A percentile compares a stretch with the other conserved stretches of the same genome.
phyloP scores from a whole-genome alignment of 2,329 filamentous ascomycete species.

The Cladosporium halotolerans region DNA sequence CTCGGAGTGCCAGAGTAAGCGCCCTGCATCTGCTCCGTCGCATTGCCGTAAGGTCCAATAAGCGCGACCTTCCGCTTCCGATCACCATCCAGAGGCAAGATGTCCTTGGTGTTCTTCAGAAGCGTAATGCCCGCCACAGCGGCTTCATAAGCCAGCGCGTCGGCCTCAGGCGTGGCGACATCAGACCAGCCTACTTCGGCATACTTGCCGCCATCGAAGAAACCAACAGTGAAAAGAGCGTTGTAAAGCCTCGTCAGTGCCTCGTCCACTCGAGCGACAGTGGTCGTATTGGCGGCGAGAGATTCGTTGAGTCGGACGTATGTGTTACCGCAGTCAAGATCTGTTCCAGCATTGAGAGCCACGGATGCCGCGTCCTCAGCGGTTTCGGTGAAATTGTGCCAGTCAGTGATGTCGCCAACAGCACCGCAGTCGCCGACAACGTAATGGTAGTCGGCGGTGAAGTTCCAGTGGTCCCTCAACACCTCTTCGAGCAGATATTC shows the following conservation, averaged over 20 bases:
- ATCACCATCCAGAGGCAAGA: conserved; percentile 30
- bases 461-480: conserved; percentile 57
- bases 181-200: conserved; percentile 47
- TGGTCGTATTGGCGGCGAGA: conserved; percentile 35
- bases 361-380: conserved; percentile 40
- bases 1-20: conserved; percentile 21
- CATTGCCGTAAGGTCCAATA: conserved; percentile 51
- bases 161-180: conserved; percentile 48
- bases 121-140: conserved; percentile 39
- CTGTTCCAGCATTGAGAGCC: conserved; percentile 46
- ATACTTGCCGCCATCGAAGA: conserved; percentile 48
- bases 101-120: conserved; percentile 45
- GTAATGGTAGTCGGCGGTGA: conserved; percentile 50
- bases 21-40: conserved; percentile 48
- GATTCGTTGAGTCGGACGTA: conserved; percentile 40
- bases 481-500: conserved; percentile 55
- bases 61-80: conserved; percentile 39
- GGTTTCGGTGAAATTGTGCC: conserved; percentile 36
- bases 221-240: conserved; percentile 48
- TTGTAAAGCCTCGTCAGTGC: conserved; percentile 47
- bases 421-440: conserved; percentile 60
- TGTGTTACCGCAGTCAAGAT: conserved; percentile 46
- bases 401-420: conserved; percentile 50
- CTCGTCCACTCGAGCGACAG: conserved; percentile 40
- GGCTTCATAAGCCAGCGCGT: conserved; percentile 41